Conservation (phyloP, 75 land plant genomes). For the Pinus taeda region DNA sequence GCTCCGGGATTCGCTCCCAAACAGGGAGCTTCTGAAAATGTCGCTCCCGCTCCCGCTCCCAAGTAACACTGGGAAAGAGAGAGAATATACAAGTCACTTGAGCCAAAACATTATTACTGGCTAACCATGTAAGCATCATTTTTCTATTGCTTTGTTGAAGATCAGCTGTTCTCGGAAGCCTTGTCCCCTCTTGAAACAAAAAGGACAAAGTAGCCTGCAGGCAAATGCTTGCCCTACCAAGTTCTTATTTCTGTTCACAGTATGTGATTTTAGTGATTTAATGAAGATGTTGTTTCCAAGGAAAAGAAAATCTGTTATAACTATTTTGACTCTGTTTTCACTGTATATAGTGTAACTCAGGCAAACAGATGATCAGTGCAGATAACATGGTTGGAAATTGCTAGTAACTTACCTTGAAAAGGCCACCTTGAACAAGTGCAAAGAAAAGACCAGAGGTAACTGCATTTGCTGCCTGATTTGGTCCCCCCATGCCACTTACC, state of each 20-base stretch:
- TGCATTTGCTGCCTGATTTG: constrained; percentile 60
- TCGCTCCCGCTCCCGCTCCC: too few species aligned
- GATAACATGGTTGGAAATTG: too few species aligned
- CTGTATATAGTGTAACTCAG: not conserved
- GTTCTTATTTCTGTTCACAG: not conserved
- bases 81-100: too few species aligned
- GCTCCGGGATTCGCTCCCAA: too few species aligned
- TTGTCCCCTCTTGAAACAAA: too few species aligned
- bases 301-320: not conserved
- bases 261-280: not conserved
- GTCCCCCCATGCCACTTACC: constrained; percentile 90
- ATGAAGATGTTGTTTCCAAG: not conserved
- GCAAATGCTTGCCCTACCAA: not conserved
- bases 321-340: not conserved
- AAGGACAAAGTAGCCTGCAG: too few species aligned
- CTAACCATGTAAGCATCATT: too few species aligned
- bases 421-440: constrained; percentile 80
- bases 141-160: too few species aligned
- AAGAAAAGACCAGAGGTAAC: constrained; percentile 79
- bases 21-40: too few species aligned
- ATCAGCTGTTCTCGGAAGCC: too few species aligned
- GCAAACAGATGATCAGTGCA: not conserved
- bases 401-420: constrained; percentile 52
- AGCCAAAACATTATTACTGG: too few species aligned
- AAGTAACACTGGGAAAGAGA: too few species aligned